phyloP scores from a whole-genome alignment of 2,329 filamentous ascomycete genomes.

The Neopestalotiopsis clavispora region DNA sequence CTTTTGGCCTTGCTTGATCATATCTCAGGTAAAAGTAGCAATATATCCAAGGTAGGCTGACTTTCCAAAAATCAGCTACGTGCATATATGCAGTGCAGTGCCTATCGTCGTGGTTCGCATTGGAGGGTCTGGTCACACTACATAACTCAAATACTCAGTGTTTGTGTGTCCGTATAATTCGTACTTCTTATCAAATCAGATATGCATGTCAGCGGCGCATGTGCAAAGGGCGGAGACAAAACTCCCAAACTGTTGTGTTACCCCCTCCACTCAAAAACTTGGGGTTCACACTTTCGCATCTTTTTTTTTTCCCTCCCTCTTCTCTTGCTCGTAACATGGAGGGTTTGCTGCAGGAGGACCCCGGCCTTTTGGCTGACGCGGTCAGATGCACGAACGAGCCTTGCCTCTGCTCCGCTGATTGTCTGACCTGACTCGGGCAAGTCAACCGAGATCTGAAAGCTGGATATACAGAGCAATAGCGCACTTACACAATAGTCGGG shows the following conservation, averaged over 20 bases:
- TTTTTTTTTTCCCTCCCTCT: background rate
- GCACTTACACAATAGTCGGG: too few species aligned
- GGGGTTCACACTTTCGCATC: background rate
- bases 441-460: too few species aligned
- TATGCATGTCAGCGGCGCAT: background rate
- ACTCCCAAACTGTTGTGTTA: background rate
- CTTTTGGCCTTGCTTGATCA: too few species aligned
- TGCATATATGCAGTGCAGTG: too few species aligned
- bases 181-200: background rate
- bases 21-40: too few species aligned
- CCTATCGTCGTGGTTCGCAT: too few species aligned
- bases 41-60: too few species aligned
- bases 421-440: too few species aligned
- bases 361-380: background rate
- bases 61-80: too few species aligned
- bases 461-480: too few species aligned
- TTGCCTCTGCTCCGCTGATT: too few species aligned
- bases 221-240: background rate
- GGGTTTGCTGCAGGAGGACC: background rate
- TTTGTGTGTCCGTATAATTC: background rate
- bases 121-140: background rate
- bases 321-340: background rate
- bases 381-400: background rate
- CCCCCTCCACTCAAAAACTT: background rate
- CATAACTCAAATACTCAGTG: background rate